Evolutionary conservation across 2,329 filamentous ascomycete genomes (phyloP), one percentile per base, ranked within the genome.

Genomic region (Alternaria solani): DNA sequence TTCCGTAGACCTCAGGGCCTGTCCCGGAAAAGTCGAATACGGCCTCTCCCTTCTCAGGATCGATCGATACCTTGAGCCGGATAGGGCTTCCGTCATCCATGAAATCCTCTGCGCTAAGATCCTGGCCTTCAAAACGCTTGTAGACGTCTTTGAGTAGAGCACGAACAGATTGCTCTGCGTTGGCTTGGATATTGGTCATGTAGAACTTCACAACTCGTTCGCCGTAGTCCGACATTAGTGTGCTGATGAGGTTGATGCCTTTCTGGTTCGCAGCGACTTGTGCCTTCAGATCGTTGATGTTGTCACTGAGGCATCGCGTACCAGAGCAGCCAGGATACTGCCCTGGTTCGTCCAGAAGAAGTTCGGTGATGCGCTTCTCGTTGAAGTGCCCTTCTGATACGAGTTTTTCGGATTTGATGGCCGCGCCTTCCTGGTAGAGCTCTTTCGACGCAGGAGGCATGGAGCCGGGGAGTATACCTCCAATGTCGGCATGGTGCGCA

Each of bases 11-110:
- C 77, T 95, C 91, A 0, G 90, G 88, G 0, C 92, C 92, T 0
- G 92, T 95, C 20, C 92, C 92, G 0, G 82, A 84, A 75, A 95
- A 91, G 77, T 95, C 88, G 71, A 95, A 96, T 0, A 90, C 81
- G 0, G 92, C 92, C 62, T 91, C 89, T 16, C 91, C 92, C 42
- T 90, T 88, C 0, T 88, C 84, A 0, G 86, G 85, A 70, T 94
- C 87, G 64, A 96, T 95, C 1, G 87, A 89, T 11, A 96, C 85
- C 62, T 88, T 89, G 7, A 96, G 84, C 52, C 86, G 83, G 70
- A 96, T 94, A 0, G 91, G 91, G 9, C 87, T 91, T 26, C 92
- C 92, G 69, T 96, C 92, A 68, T 96, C 93, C 91, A 96, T 95
- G 80, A 89, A 92, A 72, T 96, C 92, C 1, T 89, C 83, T 0